Evolutionary conservation across 1,284 basidiomycete genomes (phyloP).

Genomic region (Schizophyllum amplum): DNA sequence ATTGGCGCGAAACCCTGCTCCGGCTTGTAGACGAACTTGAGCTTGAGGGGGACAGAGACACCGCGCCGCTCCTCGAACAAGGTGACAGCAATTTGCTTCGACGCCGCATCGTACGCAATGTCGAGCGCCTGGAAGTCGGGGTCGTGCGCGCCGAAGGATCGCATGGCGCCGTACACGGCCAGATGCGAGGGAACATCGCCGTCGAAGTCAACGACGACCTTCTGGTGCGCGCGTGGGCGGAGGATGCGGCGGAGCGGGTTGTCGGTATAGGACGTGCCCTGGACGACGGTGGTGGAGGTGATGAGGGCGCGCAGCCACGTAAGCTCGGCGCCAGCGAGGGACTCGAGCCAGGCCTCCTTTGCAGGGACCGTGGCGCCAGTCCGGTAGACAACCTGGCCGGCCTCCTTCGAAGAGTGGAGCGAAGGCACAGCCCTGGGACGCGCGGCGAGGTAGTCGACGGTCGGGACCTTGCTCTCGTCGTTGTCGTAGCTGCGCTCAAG

Average conservation of each 20-base stretch:
- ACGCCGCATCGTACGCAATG: slow-evolving; percentile 50
- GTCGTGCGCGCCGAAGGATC: slow-evolving; percentile 74
- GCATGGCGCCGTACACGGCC: slow-evolving; percentile 66
- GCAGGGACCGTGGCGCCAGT: slow-evolving; percentile 31
- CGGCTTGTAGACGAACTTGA: slow-evolving; percentile 85
- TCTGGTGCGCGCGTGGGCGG: slow-evolving; percentile 74
- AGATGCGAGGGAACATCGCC: slow-evolving; percentile 5
- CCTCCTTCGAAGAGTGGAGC: slow-evolving; percentile 41
- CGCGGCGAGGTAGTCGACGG: slow-evolving; percentile 80
- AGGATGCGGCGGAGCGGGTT: slow-evolving; percentile 89
- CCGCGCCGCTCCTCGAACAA: slow-evolving; percentile 82
- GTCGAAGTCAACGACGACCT: slow-evolving; percentile 54
- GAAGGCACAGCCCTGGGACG: slow-evolving; percentile 31
- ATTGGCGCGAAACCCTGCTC: slow-evolving; percentile 89
- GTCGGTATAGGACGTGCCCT: slow-evolving; percentile 77
- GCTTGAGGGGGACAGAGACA: slow-evolving; percentile 70
- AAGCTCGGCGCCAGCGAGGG: slow-evolving; percentile 73
- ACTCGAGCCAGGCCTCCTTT: slow-evolving; percentile 73
- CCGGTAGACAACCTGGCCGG: slow-evolving; percentile 32
- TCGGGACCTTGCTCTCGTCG: slow-evolving; percentile 74
- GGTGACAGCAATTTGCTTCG: slow-evolving; percentile 63
- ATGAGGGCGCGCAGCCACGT: slow-evolving; percentile 87
- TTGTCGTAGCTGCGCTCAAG: slow-evolving; percentile 78
- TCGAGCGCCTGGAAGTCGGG: slow-evolving; percentile 80
- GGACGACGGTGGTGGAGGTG: slow-evolving; percentile 77